Evolutionary conservation across 495 filamentous ascomycete genomes (phyloP).

Genomic region (Talaromyces trachyspermus): DNA sequence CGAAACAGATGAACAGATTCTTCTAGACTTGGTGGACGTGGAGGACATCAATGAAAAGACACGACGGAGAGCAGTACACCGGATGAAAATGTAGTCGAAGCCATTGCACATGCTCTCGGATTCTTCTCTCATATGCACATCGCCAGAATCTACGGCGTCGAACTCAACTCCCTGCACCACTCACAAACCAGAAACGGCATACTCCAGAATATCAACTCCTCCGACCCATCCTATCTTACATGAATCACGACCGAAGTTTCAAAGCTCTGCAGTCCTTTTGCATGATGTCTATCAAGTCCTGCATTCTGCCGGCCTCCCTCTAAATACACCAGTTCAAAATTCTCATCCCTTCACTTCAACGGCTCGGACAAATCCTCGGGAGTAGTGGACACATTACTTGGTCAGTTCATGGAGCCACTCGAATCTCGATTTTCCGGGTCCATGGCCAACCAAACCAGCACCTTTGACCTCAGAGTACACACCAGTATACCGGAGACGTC

Average conservation of each 20-base stretch:
- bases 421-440: slow-evolving; percentile 34
- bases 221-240: slow-evolving; percentile 55
- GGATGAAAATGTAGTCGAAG: slow-evolving; percentile 43
- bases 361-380: slow-evolving; percentile 3
- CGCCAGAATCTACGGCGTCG: slow-evolving; percentile 56
- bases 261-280: slow-evolving; percentile 32
- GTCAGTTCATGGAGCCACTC: slow-evolving; percentile 32
- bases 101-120: slow-evolving; percentile 52
- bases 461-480: slow-evolving; percentile 36
- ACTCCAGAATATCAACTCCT: slow-evolving; percentile 53
- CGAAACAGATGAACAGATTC: slow-evolving; percentile 42
- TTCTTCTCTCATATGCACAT: slow-evolving; percentile 68
- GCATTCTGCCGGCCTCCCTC: slow-evolving; percentile 32
- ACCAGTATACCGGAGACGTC: slow-evolving; percentile 35
- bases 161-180: slow-evolving; percentile 51
- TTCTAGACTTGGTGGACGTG: slow-evolving; percentile 60
- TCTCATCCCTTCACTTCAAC: slow-evolving; percentile 19
- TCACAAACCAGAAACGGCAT: slow-evolving; percentile 42
- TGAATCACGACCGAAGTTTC: slow-evolving; percentile 50
- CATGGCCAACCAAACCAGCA: slow-evolving; percentile 26
- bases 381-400: slow-evolving; percentile 31
- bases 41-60: slow-evolving; percentile 20
- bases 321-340: slow-evolving; percentile 22
- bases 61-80: slow-evolving; percentile 12
- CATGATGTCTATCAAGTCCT: slow-evolving; percentile 27